Conservation (phyloP, 345 rosid species). For the Citrus medica region DNA sequence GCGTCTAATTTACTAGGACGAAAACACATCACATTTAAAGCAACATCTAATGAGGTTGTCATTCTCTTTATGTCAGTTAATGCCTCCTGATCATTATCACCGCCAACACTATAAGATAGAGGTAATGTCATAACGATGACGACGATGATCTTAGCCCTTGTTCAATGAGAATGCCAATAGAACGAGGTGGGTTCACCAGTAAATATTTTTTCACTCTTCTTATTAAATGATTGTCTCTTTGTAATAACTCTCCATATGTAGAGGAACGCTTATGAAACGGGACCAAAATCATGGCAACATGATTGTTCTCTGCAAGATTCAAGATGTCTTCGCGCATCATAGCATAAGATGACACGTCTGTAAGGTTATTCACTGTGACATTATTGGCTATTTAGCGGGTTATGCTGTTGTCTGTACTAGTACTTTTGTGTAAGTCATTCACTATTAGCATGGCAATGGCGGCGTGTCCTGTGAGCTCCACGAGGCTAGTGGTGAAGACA, state of each 20-base stretch:
- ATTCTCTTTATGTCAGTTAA: conserved; percentile 25
- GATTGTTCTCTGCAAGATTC: too few relatives aligned
- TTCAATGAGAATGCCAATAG: too few relatives aligned
- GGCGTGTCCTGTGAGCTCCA: background rate
- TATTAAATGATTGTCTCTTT: too few relatives aligned
- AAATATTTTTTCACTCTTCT: too few relatives aligned
- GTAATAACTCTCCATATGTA: too few relatives aligned
- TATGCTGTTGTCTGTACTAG: background rate
- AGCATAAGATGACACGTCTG: conserved; percentile 25
- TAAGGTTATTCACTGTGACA: conserved; percentile 19
- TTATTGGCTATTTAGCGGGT: background rate
- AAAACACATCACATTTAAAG: conserved; percentile 15
- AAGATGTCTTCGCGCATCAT: too few relatives aligned
- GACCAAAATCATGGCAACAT: too few relatives aligned
- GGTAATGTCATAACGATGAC: background rate
- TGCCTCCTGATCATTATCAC: conserved; percentile 29
- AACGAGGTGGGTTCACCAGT: too few relatives aligned
- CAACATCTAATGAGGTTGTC: background rate
- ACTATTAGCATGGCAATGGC: background rate
- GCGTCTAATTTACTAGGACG: background rate
- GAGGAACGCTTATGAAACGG: too few relatives aligned
- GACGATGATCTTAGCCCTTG: background rate
- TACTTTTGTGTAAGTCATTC: background rate
- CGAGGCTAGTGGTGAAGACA: background rate
- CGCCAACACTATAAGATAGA: conserved; percentile 1